A percentile compares a stretch with the other conserved stretches of the same genome.
Evolutionary conservation across 345 rosid genomes (phyloP).

Genomic region (Melaleuca alternifolia): DNA sequence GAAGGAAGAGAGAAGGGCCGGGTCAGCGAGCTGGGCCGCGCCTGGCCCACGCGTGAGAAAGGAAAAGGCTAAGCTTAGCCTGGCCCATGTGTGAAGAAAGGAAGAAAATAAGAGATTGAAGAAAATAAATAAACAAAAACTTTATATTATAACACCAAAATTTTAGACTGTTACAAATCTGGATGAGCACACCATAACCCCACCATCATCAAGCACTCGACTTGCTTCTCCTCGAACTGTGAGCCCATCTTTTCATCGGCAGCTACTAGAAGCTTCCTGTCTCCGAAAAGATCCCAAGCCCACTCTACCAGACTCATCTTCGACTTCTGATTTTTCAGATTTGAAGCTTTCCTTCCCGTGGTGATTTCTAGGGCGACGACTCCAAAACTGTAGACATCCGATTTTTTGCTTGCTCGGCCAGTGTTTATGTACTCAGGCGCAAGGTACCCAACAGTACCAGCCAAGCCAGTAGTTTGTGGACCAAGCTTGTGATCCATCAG

Average conservation of each 20-base stretch:
- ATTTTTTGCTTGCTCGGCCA: slow-evolving; percentile 37
- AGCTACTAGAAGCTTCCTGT: slow-evolving; percentile 4
- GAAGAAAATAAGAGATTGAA: no score
- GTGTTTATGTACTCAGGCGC: slow-evolving; percentile 44
- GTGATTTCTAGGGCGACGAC: slow-evolving; percentile 28
- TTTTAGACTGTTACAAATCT: no score
- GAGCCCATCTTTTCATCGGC: slow-evolving; percentile 19
- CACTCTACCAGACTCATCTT: slow-evolving; percentile 33
- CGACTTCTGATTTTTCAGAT: slow-evolving; percentile 4
- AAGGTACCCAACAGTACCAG: slow-evolving; percentile 46
- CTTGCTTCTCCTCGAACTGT: slow-evolving; percentile 23
- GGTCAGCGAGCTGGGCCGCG: no score
- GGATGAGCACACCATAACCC: slow-evolving; percentile 63
- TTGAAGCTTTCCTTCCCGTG: slow-evolving; percentile 21
- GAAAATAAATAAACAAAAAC: no score
- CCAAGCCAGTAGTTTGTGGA: slow-evolving; percentile 36
- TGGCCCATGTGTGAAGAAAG: no score
- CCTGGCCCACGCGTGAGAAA: no score
- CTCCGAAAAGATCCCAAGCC: slow-evolving; percentile 37
- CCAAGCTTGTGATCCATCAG: slow-evolving; percentile 36
- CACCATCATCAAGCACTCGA: slow-evolving; percentile 26
- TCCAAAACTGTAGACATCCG: slow-evolving; percentile 33
- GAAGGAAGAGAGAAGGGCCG: no score
- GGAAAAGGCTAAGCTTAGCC: no score
- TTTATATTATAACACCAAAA: no score